Percentiles rank a stretch among this genome's conserved stretches.
Evolutionary conservation across 371 early-diverging fungal genomes (phyloP).

Genomic region (Paramicrosporidium saccamoebae): DNA sequence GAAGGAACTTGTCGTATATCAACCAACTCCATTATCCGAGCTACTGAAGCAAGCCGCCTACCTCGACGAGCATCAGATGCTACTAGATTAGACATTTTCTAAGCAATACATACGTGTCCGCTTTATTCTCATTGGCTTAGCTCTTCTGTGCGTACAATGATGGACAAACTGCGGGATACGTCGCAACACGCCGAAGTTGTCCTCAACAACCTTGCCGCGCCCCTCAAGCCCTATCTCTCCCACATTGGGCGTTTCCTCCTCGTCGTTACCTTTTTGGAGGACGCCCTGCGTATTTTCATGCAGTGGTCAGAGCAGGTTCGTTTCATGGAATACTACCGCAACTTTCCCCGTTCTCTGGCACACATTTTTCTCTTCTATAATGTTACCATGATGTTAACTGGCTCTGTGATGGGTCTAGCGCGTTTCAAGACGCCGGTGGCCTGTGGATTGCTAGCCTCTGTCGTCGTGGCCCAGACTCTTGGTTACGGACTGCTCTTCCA

Average conservation of each 20-base stretch:
- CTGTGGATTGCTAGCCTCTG: slow-evolving; percentile 33
- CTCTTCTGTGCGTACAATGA: too few species aligned
- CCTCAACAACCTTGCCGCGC: slow-evolving; percentile 28
- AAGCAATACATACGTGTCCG: too few species aligned
- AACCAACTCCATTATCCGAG: too few species aligned
- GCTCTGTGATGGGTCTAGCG: slow-evolving; percentile 37
- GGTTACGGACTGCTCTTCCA: slow-evolving; percentile 78
- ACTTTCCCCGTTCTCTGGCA: slow-evolving; percentile 33
- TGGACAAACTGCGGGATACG: too few species aligned
- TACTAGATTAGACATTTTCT: too few species aligned
- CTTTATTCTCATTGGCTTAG: too few species aligned
- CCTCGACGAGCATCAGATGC: too few species aligned
- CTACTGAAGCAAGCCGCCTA: too few species aligned
- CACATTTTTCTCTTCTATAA: slow-evolving; percentile 50
- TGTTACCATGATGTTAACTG: slow-evolving; percentile 36
- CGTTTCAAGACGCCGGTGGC: slow-evolving; percentile 40
- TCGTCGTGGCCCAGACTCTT: slow-evolving; percentile 48
- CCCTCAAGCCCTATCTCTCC: slow-evolving; percentile 69
- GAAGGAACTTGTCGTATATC: too few species aligned
- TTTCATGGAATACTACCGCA: slow-evolving; percentile 34
- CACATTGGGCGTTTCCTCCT: slow-evolving; percentile 57
- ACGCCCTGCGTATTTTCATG: slow-evolving; percentile 45
- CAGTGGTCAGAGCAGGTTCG: slow-evolving; percentile 59
- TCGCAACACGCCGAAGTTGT: slow-evolving; percentile 29
- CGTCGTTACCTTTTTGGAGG: slow-evolving; percentile 79